Base-by-base conservation (phyloP, 2,329 filamentous ascomycete species). In the Graphilbum fragrans region DNA sequence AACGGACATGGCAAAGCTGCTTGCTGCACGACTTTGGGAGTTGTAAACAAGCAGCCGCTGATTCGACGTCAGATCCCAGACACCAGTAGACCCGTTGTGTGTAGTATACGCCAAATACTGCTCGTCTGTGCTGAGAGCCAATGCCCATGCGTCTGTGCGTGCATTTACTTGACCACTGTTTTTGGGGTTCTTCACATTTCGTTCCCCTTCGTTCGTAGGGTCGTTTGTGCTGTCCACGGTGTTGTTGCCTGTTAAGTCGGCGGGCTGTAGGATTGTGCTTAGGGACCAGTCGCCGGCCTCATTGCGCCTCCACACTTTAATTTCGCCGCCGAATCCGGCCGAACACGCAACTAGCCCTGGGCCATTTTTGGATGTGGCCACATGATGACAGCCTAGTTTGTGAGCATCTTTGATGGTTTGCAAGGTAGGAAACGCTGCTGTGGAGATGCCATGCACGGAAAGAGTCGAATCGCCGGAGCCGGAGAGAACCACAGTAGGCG, bases 371-470 rank as follows among this genome's bases (percentile, higher is more conserved):
- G 57, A 72, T 14, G 82, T 80, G 47, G 77, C 80, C 38, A 96
- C 66, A 62, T 98, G 92, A 63, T 98, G 92, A 56, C 86, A 92
- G 50, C 92, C 92, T 27, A 94, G 74, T 50, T 80, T 80, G 65
- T 98, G 92, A 23, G 82, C 88, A 50, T 75, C 74, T 40, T 79
- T 67, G 45, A 98, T 74, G 19, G 81, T 84, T 58, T 98, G 92
- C 12, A 73, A 69, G 47, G 94, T 72, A 3, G 86, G 79, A 49
- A 87, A 88, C 35, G 81, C 72, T 20, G 82, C 62, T 39, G 81
- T 69, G 45, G 69, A 70, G 18, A 83, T 90, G 49, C 80, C 79
- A 65, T 94, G 80, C 41, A 96, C 66, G 55, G 82, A 82, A 49
- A 98, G 74, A 23, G 78, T 77, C 18, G 87, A 88, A 34, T 83